Evolutionary conservation across 2,329 filamentous ascomycete species (phyloP).

Genomic region (Emmonsiellopsis sp.): DNA sequence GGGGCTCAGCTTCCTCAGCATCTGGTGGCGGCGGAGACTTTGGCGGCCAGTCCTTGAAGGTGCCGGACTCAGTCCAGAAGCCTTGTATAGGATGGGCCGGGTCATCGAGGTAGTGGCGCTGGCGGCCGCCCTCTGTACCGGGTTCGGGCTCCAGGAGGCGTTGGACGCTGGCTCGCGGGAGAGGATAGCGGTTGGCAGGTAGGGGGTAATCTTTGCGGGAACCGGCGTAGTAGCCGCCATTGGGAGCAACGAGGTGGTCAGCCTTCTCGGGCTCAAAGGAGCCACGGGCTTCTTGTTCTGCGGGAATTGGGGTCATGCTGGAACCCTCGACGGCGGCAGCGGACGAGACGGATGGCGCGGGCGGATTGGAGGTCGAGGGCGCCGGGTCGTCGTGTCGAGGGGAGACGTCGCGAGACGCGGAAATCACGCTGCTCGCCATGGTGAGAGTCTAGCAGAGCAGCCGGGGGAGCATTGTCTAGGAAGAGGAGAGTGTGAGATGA

Average conservation of each 20-base stretch:
- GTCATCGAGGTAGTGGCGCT: conserved; percentile 10
- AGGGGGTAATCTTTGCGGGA: conserved; percentile 10
- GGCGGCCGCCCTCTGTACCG: conserved; percentile 9
- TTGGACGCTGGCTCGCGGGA: conserved; percentile 7
- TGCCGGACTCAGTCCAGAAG: conserved; percentile 4
- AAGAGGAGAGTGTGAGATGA: no score
- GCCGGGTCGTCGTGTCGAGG: not conserved
- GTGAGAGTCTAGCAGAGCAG: not conserved
- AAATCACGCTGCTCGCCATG: conserved; percentile 8
- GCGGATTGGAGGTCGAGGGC: not conserved
- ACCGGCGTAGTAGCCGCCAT: conserved; percentile 7
- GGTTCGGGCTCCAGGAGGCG: conserved; percentile 8
- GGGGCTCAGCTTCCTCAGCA: not conserved
- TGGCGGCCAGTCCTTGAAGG: conserved; percentile 13
- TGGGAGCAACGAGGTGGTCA: conserved; percentile 4
- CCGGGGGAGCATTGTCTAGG: not conserved
- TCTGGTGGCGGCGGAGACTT: conserved; percentile 20
- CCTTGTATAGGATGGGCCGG: conserved; percentile 4
- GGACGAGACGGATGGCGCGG: not conserved
- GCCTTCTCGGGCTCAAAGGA: conserved; percentile 7
- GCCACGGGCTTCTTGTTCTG: not conserved
- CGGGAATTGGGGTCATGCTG: not conserved
- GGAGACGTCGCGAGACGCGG: conserved; percentile 5
- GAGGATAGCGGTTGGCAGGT: conserved; percentile 7
- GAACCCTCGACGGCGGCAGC: not conserved